Evolutionary conservation across 2,329 filamentous ascomycete genomes (phyloP), one percentile per base, ranked within the genome.

Genomic region (Colletotrichum abscissum): DNA sequence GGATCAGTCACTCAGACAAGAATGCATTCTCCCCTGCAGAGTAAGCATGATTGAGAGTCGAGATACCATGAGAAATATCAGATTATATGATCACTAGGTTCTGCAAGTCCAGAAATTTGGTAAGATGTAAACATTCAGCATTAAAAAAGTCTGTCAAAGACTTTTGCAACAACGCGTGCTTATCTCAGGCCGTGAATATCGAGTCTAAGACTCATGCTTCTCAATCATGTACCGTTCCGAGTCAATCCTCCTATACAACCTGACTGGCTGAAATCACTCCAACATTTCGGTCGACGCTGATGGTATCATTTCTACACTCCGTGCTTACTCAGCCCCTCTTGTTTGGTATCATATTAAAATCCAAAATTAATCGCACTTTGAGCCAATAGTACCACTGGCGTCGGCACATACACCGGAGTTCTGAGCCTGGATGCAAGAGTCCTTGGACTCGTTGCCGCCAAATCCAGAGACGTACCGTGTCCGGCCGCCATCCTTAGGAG

Each of bases 361-460:
- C 42, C 19, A 49, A 49, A 22, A 19, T 49, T 57, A 69, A 12
- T 33, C 11, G 24, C 68, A 70, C 11, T 33, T n/a, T 16, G 63
- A 70, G 5, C 33, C 42, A 22, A 70, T 14, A 0, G 24, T n/a
- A 5, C 54, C 54, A 19, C 38, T 28, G 5, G 42, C 11, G 2
- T 33, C 63, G 4, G 54, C 11, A 11, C 38, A 54, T 2, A 7
- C 52, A 14, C 63, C 68, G 16, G 38, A 28, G 19, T 11, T n/a
- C 38, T 54, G 56, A 16, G 68, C 63, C 42, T 38, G 54, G 8
- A 5, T 11, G 8, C 67, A 70, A 19, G 67, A 5, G 19, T 42
- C 5, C 38, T 59, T 38, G 14, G 55, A 70, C 9, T 70, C 67
- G 12, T 70, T 55, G 12, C 67, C 67, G 11, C 67, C 67, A 42